A percentile compares a stretch with the other conserved stretches of the same genome.
Evolutionary conservation across 1,284 basidiomycete species (phyloP).

Genomic region (Nidula niveotomentosa): DNA sequence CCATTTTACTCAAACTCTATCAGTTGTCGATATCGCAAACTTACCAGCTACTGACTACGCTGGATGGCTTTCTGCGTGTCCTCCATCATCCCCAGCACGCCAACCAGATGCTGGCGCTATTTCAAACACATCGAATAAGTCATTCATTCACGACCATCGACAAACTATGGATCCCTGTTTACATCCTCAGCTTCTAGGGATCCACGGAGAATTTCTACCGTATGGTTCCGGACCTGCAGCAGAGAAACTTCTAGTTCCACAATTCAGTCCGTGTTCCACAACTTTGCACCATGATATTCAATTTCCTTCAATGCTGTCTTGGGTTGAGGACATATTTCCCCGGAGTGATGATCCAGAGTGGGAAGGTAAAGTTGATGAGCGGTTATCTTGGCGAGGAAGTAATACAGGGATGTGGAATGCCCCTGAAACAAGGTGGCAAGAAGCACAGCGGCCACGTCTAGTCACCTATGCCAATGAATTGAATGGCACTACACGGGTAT

Average conservation of each 20-base stretch:
- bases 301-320: conserved; percentile 18
- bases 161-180: conserved; percentile 49
- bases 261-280: conserved; percentile 48
- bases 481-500: conserved; percentile 7
- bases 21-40: background rate
- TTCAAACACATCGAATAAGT: conserved; percentile 15
- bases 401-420: conserved; percentile 51
- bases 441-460: conserved; percentile 20
- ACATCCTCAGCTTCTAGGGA: conserved; percentile 40
- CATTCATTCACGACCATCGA: conserved; percentile 39
- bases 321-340: conserved; percentile 22
- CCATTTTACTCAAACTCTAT: background rate
- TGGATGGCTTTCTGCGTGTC: background rate
- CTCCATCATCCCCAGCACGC: background rate
- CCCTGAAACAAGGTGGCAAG: conserved; percentile 18
- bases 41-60: background rate
- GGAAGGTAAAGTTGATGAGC: conserved; percentile 49
- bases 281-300: conserved; percentile 52
- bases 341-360: conserved; percentile 42
- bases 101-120: background rate
- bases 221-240: conserved; percentile 39
- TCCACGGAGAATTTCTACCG: conserved; percentile 44
- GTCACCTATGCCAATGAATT: conserved; percentile 17
- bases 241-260: conserved; percentile 32
- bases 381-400: conserved; percentile 56